These are phyloP conservation scores for Eucalyptus regnans DNA, from an alignment of 345 rosid genomes.

Conservation along the genomic window DNA sequence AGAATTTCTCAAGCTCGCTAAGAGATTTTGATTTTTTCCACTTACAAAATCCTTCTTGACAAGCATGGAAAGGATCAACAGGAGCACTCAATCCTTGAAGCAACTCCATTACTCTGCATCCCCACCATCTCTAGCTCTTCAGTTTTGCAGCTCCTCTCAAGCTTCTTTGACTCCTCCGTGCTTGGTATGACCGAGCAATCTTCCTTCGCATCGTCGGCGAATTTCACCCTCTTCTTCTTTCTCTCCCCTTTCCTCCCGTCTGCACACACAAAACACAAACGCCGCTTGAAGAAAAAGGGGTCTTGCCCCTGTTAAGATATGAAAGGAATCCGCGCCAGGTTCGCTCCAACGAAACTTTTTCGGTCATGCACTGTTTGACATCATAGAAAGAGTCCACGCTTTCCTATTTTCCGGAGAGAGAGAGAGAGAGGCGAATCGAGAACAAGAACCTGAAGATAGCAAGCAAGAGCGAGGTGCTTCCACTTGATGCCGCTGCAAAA, in stretches of 20 bases:
- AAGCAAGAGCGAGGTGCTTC: background rate
- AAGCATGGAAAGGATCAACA: background rate
- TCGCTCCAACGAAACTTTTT: background rate
- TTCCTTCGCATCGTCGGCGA: slow-evolving; percentile 63
- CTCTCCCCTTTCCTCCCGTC: slow-evolving; percentile 28
- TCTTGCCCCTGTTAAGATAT: background rate
- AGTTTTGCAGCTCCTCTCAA: background rate
- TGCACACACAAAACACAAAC: background rate
- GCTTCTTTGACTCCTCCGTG: background rate
- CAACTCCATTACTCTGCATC: background rate
- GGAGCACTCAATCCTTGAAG: background rate
- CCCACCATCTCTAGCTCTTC: background rate
- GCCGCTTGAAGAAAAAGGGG: background rate
- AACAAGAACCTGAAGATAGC: background rate
- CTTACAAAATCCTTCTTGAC: background rate
- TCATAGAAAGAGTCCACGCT: background rate
- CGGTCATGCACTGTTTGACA: background rate
- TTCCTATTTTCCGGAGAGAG: background rate
- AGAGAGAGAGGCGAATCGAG: slow-evolving; percentile 7
- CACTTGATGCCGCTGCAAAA: background rate
- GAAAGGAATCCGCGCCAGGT: background rate
- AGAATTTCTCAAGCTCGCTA: background rate
- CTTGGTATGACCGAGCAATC: background rate
- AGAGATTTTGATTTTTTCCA: background rate
- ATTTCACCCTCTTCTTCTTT: slow-evolving; percentile 48